phyloP scores from a whole-genome alignment of 148 eudicot genomes.

The Fallopia convolvulus region DNA sequence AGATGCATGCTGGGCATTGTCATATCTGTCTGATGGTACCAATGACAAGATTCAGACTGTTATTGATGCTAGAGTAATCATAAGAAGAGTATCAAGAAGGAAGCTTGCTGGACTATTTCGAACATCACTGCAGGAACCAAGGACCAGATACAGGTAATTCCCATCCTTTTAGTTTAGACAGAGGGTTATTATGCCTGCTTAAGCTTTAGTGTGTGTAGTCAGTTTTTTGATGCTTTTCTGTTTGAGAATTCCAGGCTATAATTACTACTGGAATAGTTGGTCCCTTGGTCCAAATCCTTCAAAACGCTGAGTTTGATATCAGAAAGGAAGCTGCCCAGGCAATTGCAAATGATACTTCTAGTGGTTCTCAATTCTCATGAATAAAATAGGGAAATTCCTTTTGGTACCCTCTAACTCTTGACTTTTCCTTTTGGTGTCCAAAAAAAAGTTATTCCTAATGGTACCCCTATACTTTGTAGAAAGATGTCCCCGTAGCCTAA shows the following conservation, averaged over 20 bases:
- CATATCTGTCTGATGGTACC: constrained; percentile 77
- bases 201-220: too few species aligned
- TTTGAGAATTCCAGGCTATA: constrained; percentile 37
- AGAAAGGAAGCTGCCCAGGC: constrained; percentile 87
- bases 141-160: constrained; percentile 58
- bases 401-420: too few species aligned
- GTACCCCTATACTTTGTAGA: too few species aligned
- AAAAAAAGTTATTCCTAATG: too few species aligned
- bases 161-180: too few species aligned
- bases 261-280: constrained; percentile 54
- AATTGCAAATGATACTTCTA: constrained; percentile 72
- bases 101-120: constrained; percentile 83
- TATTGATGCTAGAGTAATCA: constrained; percentile 65
- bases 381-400: constrained; percentile 18
- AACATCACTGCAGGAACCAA: constrained; percentile 73
- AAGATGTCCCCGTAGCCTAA: too few species aligned
- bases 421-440: too few species aligned
- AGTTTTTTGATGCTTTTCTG: too few species aligned
- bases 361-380: constrained; percentile 46
- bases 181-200: too few species aligned
- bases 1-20: constrained; percentile 86
- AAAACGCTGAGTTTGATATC: constrained; percentile 72
- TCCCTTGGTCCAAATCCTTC: constrained; percentile 66
- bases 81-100: constrained; percentile 78
- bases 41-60: constrained; percentile 86